Conservation (phyloP, 148 eudicot genomes). For the Tetragonia tetragonoides region DNA sequence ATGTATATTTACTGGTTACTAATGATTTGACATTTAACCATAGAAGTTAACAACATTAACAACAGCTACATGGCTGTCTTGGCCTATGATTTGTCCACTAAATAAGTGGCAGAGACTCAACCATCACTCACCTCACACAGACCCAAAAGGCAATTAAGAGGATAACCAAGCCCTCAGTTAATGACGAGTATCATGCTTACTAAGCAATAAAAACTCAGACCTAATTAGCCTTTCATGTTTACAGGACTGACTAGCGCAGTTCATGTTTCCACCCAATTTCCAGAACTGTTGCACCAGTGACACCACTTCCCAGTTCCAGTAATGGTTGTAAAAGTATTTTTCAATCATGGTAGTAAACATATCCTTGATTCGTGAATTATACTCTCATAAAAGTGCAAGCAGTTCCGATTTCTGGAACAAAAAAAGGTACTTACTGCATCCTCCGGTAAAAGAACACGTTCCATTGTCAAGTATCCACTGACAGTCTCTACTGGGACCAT, state of each 20-base stretch:
- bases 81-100: too few species aligned
- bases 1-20: too few species aligned
- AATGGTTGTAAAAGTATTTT: neutral
- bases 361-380: neutral
- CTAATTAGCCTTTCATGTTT: neutral
- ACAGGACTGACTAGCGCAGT: neutral
- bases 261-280: neutral
- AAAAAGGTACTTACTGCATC: constrained; percentile 70
- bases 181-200: too few species aligned
- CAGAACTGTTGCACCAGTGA: neutral
- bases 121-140: too few species aligned
- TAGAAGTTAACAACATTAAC: too few species aligned
- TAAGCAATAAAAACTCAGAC: too few species aligned
- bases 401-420: neutral
- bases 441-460: constrained; percentile 76
- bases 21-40: too few species aligned
- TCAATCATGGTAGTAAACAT: neutral
- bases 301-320: neutral
- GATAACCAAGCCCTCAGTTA: too few species aligned
- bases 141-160: too few species aligned
- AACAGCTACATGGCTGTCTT: too few species aligned
- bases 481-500: constrained; percentile 78
- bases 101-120: too few species aligned
- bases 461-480: constrained; percentile 59
- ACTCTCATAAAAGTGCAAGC: neutral